Percentiles rank a stretch among this genome's conserved stretches.
phyloP scores from a whole-genome alignment of 176 grass and related monocot species.

The Areca catechu region DNA sequence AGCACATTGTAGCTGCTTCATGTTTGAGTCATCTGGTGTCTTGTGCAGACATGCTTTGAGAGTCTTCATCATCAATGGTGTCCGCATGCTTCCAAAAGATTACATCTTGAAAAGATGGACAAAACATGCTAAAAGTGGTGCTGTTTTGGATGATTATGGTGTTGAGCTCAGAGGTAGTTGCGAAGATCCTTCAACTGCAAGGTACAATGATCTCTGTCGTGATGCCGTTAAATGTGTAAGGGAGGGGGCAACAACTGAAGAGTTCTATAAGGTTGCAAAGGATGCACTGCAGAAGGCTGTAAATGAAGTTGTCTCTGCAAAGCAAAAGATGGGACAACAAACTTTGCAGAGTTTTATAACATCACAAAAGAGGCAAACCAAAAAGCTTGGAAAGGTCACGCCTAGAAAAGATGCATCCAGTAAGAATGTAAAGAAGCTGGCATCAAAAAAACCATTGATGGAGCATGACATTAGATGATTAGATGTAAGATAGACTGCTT shows the following conservation, averaged over 20 bases:
- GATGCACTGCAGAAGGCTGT: slow-evolving; percentile 55
- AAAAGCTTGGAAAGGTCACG: slow-evolving; percentile 32
- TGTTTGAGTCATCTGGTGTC: slow-evolving; percentile 80
- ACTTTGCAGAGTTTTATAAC: slow-evolving; percentile 22
- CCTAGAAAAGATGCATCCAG: slow-evolving; percentile 22
- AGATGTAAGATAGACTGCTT: slow-evolving; percentile 10
- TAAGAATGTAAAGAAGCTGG: slow-evolving; percentile 52
- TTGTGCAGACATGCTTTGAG: slow-evolving; percentile 83
- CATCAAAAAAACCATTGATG: slow-evolving; percentile 39
- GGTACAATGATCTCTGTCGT: slow-evolving; percentile 55
- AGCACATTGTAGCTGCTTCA: slow-evolving; percentile 62
- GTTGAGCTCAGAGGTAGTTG: slow-evolving; percentile 44
- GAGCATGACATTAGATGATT: slow-evolving; percentile 59
- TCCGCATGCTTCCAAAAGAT: slow-evolving; percentile 54
- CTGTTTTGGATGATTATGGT: slow-evolving; percentile 41
- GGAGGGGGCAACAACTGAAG: slow-evolving; percentile 62
- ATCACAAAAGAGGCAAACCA: slow-evolving; percentile 46
- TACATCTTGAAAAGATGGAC: slow-evolving; percentile 95
- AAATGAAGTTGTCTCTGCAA: slow-evolving; percentile 48
- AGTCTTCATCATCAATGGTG: slow-evolving; percentile 65
- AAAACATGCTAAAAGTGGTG: slow-evolving; percentile 66
- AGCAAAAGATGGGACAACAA: slow-evolving; percentile 36
- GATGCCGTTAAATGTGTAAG: slow-evolving; percentile 63
- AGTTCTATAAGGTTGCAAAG: slow-evolving; percentile 75
- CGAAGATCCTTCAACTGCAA: slow-evolving; percentile 40